A percentile compares a stretch with the other conserved stretches of the same genome.
Conservation (phyloP, 768 basidiomycete species). For the Saitozyma sp. region DNA sequence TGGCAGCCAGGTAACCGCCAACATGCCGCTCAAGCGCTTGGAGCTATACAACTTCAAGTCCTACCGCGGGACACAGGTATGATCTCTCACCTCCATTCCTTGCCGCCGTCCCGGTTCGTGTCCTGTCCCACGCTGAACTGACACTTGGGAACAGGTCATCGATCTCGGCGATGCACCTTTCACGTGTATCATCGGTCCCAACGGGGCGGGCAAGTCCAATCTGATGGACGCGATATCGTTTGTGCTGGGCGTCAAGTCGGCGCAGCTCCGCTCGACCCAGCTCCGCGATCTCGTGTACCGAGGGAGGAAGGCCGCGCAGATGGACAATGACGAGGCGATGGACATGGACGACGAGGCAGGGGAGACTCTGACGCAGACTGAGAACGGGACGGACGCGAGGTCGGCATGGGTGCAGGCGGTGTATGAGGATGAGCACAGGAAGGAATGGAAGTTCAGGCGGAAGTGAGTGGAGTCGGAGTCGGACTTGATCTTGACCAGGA, state of each 20-base stretch:
- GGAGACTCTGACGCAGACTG: conserved; percentile 50
- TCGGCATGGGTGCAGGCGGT: conserved; percentile 96
- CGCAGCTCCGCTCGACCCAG: conserved; percentile 86
- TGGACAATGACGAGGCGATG: conserved; percentile 29
- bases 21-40: conserved; percentile 55
- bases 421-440: conserved; percentile 70
- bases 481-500: not conserved
- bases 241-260: conserved; percentile 93
- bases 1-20: conserved; percentile 5
- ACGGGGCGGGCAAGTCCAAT: conserved; percentile 98
- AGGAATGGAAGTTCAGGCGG: conserved; percentile 87
- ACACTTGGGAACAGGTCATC: conserved; percentile 55
- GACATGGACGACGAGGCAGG: conserved; percentile 48
- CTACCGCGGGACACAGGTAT: conserved; percentile 63
- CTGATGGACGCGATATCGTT: conserved; percentile 99
- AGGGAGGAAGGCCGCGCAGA: conserved; percentile 59
- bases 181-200: conserved; percentile 94
- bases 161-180: conserved; percentile 60
- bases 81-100: conserved; percentile 35
- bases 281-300: conserved; percentile 95
- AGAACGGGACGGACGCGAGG: conserved; percentile 72
- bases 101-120: not conserved
- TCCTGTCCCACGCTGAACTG: not conserved
- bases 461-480: conserved; percentile 63
- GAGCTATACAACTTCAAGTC: conserved; percentile 98